These are phyloP conservation scores for Beta vulgaris DNA, from an alignment of 148 eudicot species.

Conservation along the genomic window DNA sequence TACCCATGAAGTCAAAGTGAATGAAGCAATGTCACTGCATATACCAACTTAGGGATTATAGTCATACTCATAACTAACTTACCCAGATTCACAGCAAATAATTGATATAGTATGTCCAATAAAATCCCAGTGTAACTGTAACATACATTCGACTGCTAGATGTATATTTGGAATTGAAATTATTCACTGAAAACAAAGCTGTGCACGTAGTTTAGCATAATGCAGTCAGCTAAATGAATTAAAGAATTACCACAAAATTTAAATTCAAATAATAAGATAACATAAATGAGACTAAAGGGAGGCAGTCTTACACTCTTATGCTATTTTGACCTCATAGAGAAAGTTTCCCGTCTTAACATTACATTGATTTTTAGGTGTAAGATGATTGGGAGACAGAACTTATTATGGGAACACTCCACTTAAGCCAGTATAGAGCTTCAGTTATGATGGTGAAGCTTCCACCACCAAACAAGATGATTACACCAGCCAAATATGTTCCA, in stretches of 20 bases:
- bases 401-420: not conserved
- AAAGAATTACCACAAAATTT: not conserved
- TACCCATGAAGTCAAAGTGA: conserved; percentile 27
- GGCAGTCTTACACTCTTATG: not conserved
- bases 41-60: not conserved
- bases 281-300: too few species aligned
- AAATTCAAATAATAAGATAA: not conserved
- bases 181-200: not conserved
- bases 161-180: not conserved
- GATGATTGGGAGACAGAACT: not conserved
- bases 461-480: not conserved
- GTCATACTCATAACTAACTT: not conserved
- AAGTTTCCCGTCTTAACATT: not conserved
- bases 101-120: not conserved
- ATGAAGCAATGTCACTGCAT: conserved; percentile 23
- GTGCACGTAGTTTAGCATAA: not conserved
- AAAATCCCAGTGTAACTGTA: not conserved
- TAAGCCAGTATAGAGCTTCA: not conserved
- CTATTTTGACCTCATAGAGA: not conserved
- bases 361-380: not conserved
- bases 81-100: not conserved
- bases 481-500: not conserved
- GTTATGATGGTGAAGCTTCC: not conserved
- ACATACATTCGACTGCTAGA: not conserved
- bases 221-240: not conserved